A percentile compares a stretch with the other conserved stretches of the same genome.
phyloP scores from a whole-genome alignment of 306 rosid genomes.

The Quercus dentata region DNA sequence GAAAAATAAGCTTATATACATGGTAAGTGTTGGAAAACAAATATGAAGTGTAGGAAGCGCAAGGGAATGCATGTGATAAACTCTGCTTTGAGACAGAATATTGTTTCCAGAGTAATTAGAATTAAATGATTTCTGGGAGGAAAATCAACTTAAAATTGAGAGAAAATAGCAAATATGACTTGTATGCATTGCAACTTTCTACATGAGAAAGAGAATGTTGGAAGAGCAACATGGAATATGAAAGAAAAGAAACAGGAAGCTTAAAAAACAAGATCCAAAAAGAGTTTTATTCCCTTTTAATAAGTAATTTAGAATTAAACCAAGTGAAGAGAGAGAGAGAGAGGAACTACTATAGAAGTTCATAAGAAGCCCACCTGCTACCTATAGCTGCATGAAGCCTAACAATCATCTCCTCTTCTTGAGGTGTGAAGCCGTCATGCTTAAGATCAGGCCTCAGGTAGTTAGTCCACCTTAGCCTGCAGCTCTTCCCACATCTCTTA shows the following conservation, averaged over 20 bases:
- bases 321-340: not conserved
- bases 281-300: not conserved
- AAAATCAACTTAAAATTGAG: not conserved
- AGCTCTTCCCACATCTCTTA: conserved; percentile 75
- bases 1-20: not conserved
- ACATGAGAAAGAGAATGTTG: not conserved
- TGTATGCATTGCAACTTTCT: not conserved
- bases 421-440: conserved; percentile 59
- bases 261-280: not conserved
- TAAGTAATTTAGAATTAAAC: not conserved
- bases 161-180: not conserved
- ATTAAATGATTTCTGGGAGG: not conserved
- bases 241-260: not conserved
- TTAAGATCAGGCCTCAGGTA: conserved; percentile 56
- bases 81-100: not conserved
- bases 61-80: not conserved
- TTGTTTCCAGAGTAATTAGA: not conserved
- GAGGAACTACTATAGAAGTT: not conserved
- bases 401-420: conserved; percentile 82
- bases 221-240: not conserved
- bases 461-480: conserved; percentile 67
- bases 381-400: conserved; percentile 97
- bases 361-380: conserved; percentile 59
- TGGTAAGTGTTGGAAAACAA: not conserved
- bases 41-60: not conserved